Evolutionary conservation across 306 rosid species (phyloP).

Genomic region (Pyrus communis): DNA sequence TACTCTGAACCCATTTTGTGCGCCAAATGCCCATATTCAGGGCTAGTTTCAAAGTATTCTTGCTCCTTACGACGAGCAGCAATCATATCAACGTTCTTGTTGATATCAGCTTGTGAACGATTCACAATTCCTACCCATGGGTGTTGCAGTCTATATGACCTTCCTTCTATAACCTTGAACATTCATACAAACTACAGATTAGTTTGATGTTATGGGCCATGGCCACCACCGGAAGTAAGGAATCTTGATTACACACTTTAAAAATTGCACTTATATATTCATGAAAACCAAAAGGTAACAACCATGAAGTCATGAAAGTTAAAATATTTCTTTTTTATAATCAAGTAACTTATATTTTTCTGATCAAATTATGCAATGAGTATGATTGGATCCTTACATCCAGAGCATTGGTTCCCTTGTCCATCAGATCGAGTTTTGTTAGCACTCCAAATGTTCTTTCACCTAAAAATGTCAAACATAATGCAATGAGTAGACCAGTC

Average conservation of each 20-base stretch:
- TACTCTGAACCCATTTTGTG: slow-evolving; percentile 97
- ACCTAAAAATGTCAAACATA: slow-evolving; percentile 44
- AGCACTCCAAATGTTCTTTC: slow-evolving; percentile 95
- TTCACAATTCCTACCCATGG: slow-evolving; percentile 99
- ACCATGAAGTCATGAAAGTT: background rate
- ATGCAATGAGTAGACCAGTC: background rate
- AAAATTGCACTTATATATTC: background rate
- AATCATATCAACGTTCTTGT: slow-evolving; percentile 89
- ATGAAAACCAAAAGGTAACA: slow-evolving; percentile 8
- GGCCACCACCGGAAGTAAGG: slow-evolving; percentile 4
- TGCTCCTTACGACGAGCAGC: slow-evolving; percentile 85
- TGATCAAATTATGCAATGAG: background rate
- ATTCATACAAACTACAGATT: slow-evolving; percentile 23
- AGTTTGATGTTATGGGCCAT: background rate
- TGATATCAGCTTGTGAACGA: slow-evolving; percentile 98
- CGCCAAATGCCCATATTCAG: slow-evolving; percentile 94
- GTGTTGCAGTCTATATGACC: slow-evolving; percentile 86
- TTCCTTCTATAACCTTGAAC: slow-evolving; percentile 88
- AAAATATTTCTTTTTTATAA: background rate
- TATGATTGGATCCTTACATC: slow-evolving; percentile 50
- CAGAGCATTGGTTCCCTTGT: slow-evolving; percentile 89
- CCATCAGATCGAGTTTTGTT: slow-evolving; percentile 93
- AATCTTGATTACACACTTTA: background rate
- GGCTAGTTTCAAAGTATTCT: slow-evolving; percentile 92
- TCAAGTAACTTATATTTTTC: background rate